Percentiles rank a stretch among this genome's conserved stretches.
Evolutionary conservation across 371 early-diverging fungal species (phyloP).

Genomic region (Mucor circinelloides): DNA sequence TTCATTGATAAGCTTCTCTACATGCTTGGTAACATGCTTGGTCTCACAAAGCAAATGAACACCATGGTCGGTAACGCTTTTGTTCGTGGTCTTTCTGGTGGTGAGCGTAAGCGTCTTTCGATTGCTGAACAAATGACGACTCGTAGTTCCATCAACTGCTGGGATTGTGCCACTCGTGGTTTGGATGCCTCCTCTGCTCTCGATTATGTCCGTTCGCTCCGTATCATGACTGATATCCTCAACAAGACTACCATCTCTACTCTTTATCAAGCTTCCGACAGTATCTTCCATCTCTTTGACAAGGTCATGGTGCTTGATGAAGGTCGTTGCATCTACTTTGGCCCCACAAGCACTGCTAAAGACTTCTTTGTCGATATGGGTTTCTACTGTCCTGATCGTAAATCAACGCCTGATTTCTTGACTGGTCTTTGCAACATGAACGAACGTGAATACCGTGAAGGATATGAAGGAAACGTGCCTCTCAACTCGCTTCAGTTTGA

Average conservation of each 20-base stretch:
- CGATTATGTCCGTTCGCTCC: conserved; percentile 72
- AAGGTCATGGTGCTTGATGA: conserved; percentile 73
- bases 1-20: conserved; percentile 54
- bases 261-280: conserved; percentile 71
- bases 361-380: conserved; percentile 70
- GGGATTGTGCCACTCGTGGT: conserved; percentile 91
- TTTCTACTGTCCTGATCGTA: conserved; percentile 69
- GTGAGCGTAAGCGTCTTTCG: conserved; percentile 86
- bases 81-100: conserved; percentile 83
- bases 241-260: conserved; percentile 60
- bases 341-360: conserved; percentile 62
- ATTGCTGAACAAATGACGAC: conserved; percentile 89
- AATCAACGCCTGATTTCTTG: too few species aligned
- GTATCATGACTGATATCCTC: conserved; percentile 65
- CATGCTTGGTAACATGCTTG: conserved; percentile 69
- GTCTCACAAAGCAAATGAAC: conserved; percentile 74
- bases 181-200: conserved; percentile 92
- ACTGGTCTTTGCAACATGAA: conserved; percentile 66
- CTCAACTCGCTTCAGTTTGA: conserved; percentile 54
- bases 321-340: conserved; percentile 77
- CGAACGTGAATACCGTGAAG: conserved; percentile 61
- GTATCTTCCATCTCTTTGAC: conserved; percentile 78
- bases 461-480: conserved; percentile 54
- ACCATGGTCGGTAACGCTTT: conserved; percentile 86
- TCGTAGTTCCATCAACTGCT: conserved; percentile 72